Evolutionary conservation across 116 monocot genomes (phyloP).

Genomic region (Cymodocea nodosa): DNA sequence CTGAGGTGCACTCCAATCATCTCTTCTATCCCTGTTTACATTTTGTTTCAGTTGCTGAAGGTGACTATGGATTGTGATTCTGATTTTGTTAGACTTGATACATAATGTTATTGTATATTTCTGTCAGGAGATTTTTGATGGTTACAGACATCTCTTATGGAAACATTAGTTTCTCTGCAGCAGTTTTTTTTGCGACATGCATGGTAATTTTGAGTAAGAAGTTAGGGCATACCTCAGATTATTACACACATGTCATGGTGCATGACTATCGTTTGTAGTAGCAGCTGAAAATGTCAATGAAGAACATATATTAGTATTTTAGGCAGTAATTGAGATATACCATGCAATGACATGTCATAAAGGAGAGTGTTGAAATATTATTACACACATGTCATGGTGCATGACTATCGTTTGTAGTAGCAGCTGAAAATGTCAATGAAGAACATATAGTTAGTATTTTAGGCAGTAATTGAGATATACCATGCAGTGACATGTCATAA

Average conservation of each 20-base stretch:
- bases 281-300: no score
- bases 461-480: neutral
- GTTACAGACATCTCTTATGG: neutral
- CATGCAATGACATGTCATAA: neutral
- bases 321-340: neutral
- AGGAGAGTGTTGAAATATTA: neutral
- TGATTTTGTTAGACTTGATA: no score
- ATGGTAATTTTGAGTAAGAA: no score
- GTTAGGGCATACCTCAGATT: no score
- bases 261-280: no score
- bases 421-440: no score
- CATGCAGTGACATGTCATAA: neutral
- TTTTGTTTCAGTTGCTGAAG: neutral
- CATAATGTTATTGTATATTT: no score
- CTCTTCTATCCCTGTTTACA: neutral
- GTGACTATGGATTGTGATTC: neutral
- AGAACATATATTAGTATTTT: neutral
- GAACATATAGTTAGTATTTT: neutral
- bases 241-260: no score
- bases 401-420: no score
- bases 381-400: no score
- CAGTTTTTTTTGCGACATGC: neutral
- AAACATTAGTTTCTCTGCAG: neutral
- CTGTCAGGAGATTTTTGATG: neutral
- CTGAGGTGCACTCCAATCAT: conserved; percentile 36